Evolutionary conservation across 73 alveolate genomes (phyloP), one percentile per base, ranked within the genome.

Genomic region (Symbiodinium natans): DNA sequence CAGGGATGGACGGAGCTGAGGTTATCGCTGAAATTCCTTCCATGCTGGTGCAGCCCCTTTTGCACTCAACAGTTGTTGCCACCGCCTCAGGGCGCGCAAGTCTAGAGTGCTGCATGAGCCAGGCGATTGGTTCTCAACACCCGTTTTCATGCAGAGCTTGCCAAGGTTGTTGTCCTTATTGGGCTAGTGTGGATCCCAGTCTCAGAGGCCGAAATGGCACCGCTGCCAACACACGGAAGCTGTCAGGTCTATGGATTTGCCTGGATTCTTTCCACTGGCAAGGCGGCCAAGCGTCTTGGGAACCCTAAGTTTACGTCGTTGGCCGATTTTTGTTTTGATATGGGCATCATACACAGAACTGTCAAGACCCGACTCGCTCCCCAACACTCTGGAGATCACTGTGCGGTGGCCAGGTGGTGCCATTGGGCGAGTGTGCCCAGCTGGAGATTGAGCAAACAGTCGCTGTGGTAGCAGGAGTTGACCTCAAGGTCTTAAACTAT

Each of bases 181-280:
- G 80, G 80, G 40, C 80, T 63, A 36, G 80, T 63, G 80, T 8
- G 3, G 21, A n/a, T 36, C 80, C 27, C 80, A 23, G 80, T 46
- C 59, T 13, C 21, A 46, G 59, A 6, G 59, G n/a, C n/a, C n/a
- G n/a, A n/a, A n/a, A n/a, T n/a, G n/a, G n/a, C n/a, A n/a, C n/a
- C n/a, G n/a, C n/a, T n/a, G n/a, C n/a, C n/a, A n/a, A n/a, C n/a
- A n/a, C n/a, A n/a, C n/a, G n/a, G n/a, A n/a, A n/a, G n/a, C n/a
- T 63, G 71, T 39, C 31, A 90, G 97, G 97, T 90, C 80, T 90
- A 90, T n/a, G 97, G 97, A 38, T 73, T 90, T 5, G 97, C 97
- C 25, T 90, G 97, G 97, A 90, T 90, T 39, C 80, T 90, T 54
- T 90, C 97, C 21, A 90, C 97, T n/a, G 97, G 97, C 31, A 90